Conservation (phyloP, 257 asterid genomes). For the Solanum piurae region DNA sequence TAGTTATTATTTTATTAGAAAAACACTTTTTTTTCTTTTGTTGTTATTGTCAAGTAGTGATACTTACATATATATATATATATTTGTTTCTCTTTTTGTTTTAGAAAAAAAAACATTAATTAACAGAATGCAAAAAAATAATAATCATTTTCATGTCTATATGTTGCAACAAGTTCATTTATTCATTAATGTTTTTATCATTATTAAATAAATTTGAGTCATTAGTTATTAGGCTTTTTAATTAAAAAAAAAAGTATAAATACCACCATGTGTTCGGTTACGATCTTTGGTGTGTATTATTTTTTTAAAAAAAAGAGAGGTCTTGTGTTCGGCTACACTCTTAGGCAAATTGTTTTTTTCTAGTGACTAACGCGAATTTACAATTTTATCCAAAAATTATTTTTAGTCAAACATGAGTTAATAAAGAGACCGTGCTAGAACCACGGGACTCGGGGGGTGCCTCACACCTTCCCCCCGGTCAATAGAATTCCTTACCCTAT, state of each 20-base stretch:
- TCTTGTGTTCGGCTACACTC: background rate
- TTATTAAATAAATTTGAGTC: background rate
- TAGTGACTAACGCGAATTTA: too few relatives aligned
- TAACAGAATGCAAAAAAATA: too few relatives aligned
- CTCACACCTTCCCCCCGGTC: background rate
- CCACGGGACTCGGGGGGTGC: background rate
- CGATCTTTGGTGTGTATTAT: background rate
- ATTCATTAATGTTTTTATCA: background rate
- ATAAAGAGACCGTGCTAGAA: background rate
- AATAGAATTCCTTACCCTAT: background rate
- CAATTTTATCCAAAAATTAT: too few relatives aligned
- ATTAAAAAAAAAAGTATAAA: too few relatives aligned
- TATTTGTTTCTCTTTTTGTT: too few relatives aligned
- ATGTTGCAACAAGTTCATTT: background rate
- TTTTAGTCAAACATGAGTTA: too few relatives aligned
- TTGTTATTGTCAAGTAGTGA: background rate
- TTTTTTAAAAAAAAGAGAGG: background rate
- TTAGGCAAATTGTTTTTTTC: background rate
- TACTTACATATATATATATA: too few relatives aligned
- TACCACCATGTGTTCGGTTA: background rate
- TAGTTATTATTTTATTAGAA: too few relatives aligned
- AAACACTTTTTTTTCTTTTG: background rate
- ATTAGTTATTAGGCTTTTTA: too few relatives aligned
- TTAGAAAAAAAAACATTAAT: too few relatives aligned
- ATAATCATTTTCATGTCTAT: background rate